Percentiles rank a stretch among this genome's conserved stretches.
phyloP scores from a whole-genome alignment of 2,329 filamentous ascomycete genomes.

The Neopestalotiopsis sp. region DNA sequence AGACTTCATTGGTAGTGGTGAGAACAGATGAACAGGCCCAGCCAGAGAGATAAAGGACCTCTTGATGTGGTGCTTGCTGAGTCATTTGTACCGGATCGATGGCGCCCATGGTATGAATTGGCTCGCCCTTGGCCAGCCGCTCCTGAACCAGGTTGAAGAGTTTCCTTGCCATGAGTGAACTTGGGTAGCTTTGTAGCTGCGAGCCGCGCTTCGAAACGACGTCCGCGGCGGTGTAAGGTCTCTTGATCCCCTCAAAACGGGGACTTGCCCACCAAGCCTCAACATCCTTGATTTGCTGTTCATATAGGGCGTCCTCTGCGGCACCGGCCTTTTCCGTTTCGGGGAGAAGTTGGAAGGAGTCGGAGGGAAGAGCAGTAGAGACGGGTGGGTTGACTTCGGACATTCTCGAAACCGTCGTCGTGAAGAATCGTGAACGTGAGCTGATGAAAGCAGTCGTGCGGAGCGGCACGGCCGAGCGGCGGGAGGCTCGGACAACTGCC shows the following conservation, averaged over 20 bases:
- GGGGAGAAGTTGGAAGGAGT: slow-evolving; percentile 85
- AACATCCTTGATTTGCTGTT: slow-evolving; percentile 83
- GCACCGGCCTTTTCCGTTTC: slow-evolving; percentile 78
- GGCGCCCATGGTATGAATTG: slow-evolving; percentile 96
- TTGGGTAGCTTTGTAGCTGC: slow-evolving; percentile 86
- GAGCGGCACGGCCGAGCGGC: slow-evolving; percentile 26
- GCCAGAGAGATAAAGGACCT: slow-evolving; percentile 93
- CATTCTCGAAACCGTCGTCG: slow-evolving; percentile 55
- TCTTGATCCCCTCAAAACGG: slow-evolving; percentile 86
- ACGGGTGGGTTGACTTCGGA: slow-evolving; percentile 66
- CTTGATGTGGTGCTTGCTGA: slow-evolving; percentile 94
- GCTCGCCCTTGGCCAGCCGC: slow-evolving; percentile 77
- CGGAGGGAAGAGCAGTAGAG: slow-evolving; percentile 66
- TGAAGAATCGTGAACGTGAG: slow-evolving; percentile 39
- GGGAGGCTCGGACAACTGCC: slow-evolving; percentile 32
- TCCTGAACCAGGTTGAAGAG: slow-evolving; percentile 88
- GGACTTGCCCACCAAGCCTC: slow-evolving; percentile 89
- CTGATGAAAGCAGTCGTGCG: slow-evolving; percentile 21
- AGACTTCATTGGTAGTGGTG: slow-evolving; percentile 95
- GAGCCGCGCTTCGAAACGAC: slow-evolving; percentile 93
- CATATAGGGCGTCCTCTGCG: slow-evolving; percentile 85
- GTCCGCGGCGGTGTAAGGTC: slow-evolving; percentile 88
- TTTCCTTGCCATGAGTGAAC: slow-evolving; percentile 93
- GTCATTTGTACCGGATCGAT: slow-evolving; percentile 99
- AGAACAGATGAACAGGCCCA: slow-evolving; percentile 97